phyloP scores from a whole-genome alignment of 176 grass and related monocot species.

The Puya raimondii region DNA sequence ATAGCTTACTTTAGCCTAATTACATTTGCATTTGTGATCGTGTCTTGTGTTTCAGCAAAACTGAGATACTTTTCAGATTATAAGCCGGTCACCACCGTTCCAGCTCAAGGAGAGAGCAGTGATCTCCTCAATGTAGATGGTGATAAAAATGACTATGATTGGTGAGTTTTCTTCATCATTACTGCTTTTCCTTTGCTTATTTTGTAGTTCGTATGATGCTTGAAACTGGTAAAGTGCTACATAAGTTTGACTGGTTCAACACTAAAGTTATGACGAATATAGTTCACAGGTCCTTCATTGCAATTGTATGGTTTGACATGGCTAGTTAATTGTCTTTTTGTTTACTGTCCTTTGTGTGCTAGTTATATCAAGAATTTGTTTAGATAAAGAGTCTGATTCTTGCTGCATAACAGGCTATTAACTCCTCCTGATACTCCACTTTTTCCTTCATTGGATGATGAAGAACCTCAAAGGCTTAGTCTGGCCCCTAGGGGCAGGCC shows the following conservation, averaged over 20 bases:
- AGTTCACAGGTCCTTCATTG: no score
- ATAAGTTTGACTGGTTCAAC: no score
- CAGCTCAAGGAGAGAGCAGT: slow-evolving; percentile 47
- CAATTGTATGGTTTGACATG: no score
- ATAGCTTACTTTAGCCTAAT: background rate
- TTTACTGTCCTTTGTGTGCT: no score
- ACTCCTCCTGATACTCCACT: slow-evolving; percentile 91
- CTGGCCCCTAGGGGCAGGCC: slow-evolving; percentile 58
- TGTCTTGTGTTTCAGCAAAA: slow-evolving; percentile 48
- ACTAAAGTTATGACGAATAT: no score
- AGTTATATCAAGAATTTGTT: no score
- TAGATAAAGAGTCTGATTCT: no score
- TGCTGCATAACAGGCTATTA: slow-evolving; percentile 48
- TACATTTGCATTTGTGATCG: background rate
- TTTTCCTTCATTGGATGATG: slow-evolving; percentile 79
- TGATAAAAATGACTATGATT: slow-evolving; percentile 94
- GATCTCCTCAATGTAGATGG: slow-evolving; percentile 72
- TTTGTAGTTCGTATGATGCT: no score
- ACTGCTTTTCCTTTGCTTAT: background rate
- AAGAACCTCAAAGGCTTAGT: slow-evolving; percentile 30
- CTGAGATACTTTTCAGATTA: slow-evolving; percentile 61
- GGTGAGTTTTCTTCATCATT: slow-evolving; percentile 39
- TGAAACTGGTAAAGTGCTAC: no score
- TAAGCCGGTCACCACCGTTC: slow-evolving; percentile 56
- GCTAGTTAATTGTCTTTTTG: no score